Conservation (phyloP, 1,284 basidiomycete species). For the Violaceomyces palustris region DNA sequence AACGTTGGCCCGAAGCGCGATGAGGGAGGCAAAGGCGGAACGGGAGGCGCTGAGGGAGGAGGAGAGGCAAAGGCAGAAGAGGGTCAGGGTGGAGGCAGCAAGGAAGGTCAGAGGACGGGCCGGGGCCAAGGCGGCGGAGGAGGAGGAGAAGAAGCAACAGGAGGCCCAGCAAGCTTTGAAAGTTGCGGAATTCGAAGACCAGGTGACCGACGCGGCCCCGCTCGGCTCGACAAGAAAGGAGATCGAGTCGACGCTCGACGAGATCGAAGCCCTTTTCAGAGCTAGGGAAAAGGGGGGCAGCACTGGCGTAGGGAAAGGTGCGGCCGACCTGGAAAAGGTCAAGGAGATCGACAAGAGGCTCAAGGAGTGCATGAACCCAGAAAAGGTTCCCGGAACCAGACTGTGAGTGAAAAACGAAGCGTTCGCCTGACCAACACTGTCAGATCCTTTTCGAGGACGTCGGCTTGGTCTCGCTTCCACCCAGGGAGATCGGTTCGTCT, state of each 20-base stretch:
- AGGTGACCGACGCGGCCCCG: conserved; percentile 9
- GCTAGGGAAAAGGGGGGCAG: conserved; percentile 9
- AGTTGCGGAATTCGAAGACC: conserved; percentile 16
- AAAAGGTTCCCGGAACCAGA: conserved; percentile 6
- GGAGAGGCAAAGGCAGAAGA: conserved; percentile 6
- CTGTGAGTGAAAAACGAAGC: conserved; percentile 6
- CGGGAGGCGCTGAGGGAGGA: conserved; percentile 3
- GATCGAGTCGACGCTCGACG: conserved; percentile 64
- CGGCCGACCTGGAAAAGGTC: conserved; percentile 25
- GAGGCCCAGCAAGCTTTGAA: too few relatives aligned
- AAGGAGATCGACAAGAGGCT: conserved; percentile 31
- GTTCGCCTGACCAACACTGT: too few relatives aligned
- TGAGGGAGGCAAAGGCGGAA: conserved; percentile 2
- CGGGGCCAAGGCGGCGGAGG: conserved; percentile 16
- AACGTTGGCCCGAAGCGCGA: neutral
- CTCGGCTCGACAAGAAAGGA: conserved; percentile 58
- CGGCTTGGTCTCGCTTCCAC: too few relatives aligned
- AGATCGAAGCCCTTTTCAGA: conserved; percentile 13
- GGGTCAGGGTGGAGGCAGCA: conserved; percentile 10
- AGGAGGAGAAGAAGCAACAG: too few relatives aligned
- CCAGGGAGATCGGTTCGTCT: too few relatives aligned
- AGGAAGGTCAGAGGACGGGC: conserved; percentile 13
- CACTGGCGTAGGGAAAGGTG: conserved; percentile 10
- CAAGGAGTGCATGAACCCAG: conserved; percentile 21
- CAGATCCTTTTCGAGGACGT: too few relatives aligned